These are phyloP conservation scores for Oemleria cerasiformis DNA, from an alignment of 306 rosid species.

Conservation along the genomic window DNA sequence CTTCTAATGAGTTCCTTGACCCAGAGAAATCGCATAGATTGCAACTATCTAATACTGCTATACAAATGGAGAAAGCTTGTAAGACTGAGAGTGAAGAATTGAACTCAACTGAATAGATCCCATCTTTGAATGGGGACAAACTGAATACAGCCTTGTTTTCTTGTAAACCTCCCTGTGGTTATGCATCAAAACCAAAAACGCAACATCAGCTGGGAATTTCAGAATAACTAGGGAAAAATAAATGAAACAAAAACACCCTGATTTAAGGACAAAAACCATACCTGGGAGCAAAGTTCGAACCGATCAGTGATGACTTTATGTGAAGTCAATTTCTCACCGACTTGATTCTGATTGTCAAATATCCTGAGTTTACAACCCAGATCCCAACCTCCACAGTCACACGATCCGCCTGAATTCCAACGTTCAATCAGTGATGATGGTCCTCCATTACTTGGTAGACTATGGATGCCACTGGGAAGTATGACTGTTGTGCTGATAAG, in stretches of 20 bases:
- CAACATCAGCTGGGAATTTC: conserved; percentile 14
- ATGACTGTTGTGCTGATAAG: conserved; percentile 56
- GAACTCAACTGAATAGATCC: conserved; percentile 73
- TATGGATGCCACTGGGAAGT: conserved; percentile 86
- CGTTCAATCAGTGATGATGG: conserved; percentile 94
- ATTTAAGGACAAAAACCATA: conserved; percentile 29
- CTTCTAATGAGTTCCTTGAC: conserved; percentile 44
- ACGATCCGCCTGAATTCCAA: conserved; percentile 89
- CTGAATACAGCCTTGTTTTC: conserved; percentile 52
- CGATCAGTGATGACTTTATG: conserved; percentile 40
- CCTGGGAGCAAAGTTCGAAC: conserved; percentile 75
- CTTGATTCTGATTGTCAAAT: conserved; percentile 50
- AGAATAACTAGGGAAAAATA: conserved; percentile 7
- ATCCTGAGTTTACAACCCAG: conserved; percentile 80
- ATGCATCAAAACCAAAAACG: conserved; percentile 20
- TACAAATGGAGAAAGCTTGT: conserved; percentile 91
- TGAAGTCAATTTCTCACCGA: conserved; percentile 35
- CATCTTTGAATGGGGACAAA: conserved; percentile 58
- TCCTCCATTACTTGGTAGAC: conserved; percentile 90
- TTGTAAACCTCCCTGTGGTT: conserved; percentile 57
- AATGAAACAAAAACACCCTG: conserved; percentile 1
- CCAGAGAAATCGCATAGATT: conserved; percentile 46
- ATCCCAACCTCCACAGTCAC: conserved; percentile 99
- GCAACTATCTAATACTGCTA: conserved; percentile 71
- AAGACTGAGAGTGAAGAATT: conserved; percentile 61